Evolutionary conservation across 2,329 filamentous ascomycete species (phyloP), one percentile per base, ranked within the genome.

Genomic region (Penicillium hordei): DNA sequence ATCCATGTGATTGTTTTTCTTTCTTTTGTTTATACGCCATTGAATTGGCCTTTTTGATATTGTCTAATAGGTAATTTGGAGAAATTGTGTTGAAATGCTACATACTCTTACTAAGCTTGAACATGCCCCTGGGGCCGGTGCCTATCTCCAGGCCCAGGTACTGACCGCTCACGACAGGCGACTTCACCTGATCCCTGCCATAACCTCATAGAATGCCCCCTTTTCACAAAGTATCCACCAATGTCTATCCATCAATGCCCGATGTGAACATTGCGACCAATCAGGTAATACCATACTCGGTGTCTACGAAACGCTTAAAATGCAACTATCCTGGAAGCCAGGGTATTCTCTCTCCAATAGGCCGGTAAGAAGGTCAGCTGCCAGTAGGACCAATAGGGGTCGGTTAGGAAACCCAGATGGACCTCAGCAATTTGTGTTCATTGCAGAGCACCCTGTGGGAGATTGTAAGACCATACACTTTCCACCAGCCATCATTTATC

Each of bases 11-110:
- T 55, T 29, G 19, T 23, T 48, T 44, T 43, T 21, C 27, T 9
- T 46, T 45, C 17, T 34, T 58, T 25, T 43, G 29, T 34, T 44
- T 45, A 33, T 33, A 33, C 34, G 31, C 15, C 38, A n/a, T 36
- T 13, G 29, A 17, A 12, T 36, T 31, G 27, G 21, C 19, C 8
- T 36, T 33, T 45, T 48, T 54, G 33, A 25, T 44, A 48, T 23
- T 43, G 34, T 53, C 23, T 48, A 57, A 48, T 57, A 40, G 10
- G 27, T 56, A 48, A 57, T n/a, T 27, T 29, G 9, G 13, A 45
- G 33, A 3, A 27, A 17, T 19, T 49, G 12, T 42, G 29, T 15
- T 3, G 27, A 42, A 38, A 31, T 53, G 29, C 1, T 17, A 44
- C 2, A 17, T 34, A 17, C 12, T 33, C 31, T 33, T 33, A 33